phyloP scores from a whole-genome alignment of 2,329 filamentous ascomycete species.

The Aaosphaeria arxii region DNA sequence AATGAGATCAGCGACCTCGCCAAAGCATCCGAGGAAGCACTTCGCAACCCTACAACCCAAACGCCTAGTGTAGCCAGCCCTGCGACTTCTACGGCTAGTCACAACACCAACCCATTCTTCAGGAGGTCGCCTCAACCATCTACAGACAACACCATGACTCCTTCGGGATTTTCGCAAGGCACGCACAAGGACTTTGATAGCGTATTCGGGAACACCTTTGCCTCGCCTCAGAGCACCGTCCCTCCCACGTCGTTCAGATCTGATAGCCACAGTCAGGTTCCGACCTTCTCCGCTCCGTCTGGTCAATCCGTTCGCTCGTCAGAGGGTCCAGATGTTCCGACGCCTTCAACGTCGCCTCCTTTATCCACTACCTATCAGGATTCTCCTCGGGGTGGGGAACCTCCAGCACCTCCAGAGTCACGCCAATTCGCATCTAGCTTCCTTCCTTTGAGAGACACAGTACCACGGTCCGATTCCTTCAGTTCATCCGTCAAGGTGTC shows the following conservation, averaged over 20 bases:
- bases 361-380: slow-evolving; percentile 48
- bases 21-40: slow-evolving; percentile 58
- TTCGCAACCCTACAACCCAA: slow-evolving; percentile 29
- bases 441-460: slow-evolving; percentile 63
- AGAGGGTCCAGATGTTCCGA: slow-evolving; percentile 52
- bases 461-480: slow-evolving; percentile 60
- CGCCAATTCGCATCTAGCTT: slow-evolving; percentile 76
- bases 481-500: slow-evolving; percentile 77
- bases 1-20: slow-evolving; percentile 68
- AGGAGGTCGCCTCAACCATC: slow-evolving; percentile 55
- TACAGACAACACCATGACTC: slow-evolving; percentile 50
- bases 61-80: slow-evolving; percentile 63
- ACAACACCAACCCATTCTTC: slow-evolving; percentile 93
- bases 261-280: slow-evolving; percentile 39
- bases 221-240: slow-evolving; percentile 42
- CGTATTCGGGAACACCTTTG: slow-evolving; percentile 73
- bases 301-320: slow-evolving; percentile 44
- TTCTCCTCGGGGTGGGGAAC: slow-evolving; percentile 56
- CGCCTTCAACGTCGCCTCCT: slow-evolving; percentile 63
- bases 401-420: slow-evolving; percentile 66
- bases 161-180: slow-evolving; percentile 45
- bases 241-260: slow-evolving; percentile 63
- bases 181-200: slow-evolving; percentile 66
- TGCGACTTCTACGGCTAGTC: slow-evolving; percentile 58
- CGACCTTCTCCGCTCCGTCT: slow-evolving; percentile 40